A percentile compares a stretch with the other conserved stretches of the same genome.
These are phyloP conservation scores for Phytophthora pinifolia DNA, from an alignment of 352 stramenopile species.

Conservation along the genomic window DNA sequence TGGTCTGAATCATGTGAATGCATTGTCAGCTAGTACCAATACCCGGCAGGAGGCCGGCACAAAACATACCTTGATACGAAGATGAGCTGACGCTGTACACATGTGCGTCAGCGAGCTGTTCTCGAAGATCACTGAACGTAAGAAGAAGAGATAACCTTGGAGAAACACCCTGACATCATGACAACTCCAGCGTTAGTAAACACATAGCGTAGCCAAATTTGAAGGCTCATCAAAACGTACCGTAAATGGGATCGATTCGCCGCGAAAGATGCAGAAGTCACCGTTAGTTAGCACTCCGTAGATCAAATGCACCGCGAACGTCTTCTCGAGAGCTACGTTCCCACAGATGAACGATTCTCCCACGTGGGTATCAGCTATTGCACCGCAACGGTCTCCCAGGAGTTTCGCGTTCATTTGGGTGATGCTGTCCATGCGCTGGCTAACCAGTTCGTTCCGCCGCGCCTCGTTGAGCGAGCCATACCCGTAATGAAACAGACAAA, in stretches of 20 bases:
- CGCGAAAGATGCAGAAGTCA: conserved; percentile 71
- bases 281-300: conserved; percentile 69
- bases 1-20: conserved; percentile 37
- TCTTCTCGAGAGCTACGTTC: conserved; percentile 57
- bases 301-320: conserved; percentile 65
- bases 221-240: conserved; percentile 33
- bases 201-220: neutral
- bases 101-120: conserved; percentile 48
- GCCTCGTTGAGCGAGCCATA: conserved; percentile 59
- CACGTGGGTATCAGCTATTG: conserved; percentile 56
- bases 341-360: conserved; percentile 70
- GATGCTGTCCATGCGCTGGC: conserved; percentile 65
- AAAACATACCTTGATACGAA: conserved; percentile 61
- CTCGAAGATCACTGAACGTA: conserved; percentile 43
- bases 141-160: conserved; percentile 60
- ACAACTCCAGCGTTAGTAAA: neutral
- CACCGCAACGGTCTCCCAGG: conserved; percentile 51
- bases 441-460: conserved; percentile 51
- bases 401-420: conserved; percentile 67
- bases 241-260: conserved; percentile 68
- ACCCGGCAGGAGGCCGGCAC: neutral
- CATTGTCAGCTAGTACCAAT: conserved; percentile 1
- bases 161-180: conserved; percentile 47
- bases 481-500: conserved; percentile 77
- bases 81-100: conserved; percentile 60